A percentile compares a stretch with the other conserved stretches of the same genome.
Evolutionary conservation across 192 early-diverging fungal species (phyloP).

Genomic region (Linnemannia exigua): DNA sequence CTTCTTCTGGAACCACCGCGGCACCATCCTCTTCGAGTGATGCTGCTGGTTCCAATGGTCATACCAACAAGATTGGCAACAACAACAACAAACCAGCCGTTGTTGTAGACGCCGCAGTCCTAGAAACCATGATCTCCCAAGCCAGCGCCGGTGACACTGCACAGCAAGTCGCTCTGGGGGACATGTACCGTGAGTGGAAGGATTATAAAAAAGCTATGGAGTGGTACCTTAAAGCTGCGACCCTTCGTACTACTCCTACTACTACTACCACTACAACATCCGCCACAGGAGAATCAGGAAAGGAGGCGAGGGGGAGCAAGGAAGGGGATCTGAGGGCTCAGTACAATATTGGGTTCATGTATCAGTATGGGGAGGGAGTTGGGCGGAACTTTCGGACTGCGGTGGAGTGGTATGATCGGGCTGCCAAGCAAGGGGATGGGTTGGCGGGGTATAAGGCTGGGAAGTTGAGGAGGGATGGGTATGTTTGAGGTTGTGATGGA

Average conservation of each 20-base stretch:
- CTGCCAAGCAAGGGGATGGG: not conserved
- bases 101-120: not conserved
- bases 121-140: not conserved
- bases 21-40: no score
- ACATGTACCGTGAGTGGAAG: not conserved
- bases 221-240: not conserved
- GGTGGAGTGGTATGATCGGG: not conserved
- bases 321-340: not conserved
- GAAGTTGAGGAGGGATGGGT: not conserved
- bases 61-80: not conserved
- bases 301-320: no score
- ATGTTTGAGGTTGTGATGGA: not conserved
- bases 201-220: not conserved
- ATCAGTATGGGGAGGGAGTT: not conserved
- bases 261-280: no score
- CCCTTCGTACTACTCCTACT: no score
- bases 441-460: not conserved
- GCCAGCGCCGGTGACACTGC: not conserved
- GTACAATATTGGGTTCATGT: not conserved
- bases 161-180: not conserved
- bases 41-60: no score
- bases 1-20: not conserved
- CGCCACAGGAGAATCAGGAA: no score
- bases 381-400: not conserved
- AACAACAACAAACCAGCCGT: not conserved